Percentiles rank a stretch among this genome's conserved stretches.
Evolutionary conservation across 306 rosid genomes (phyloP).

Genomic region (Vigna nakashimae): DNA sequence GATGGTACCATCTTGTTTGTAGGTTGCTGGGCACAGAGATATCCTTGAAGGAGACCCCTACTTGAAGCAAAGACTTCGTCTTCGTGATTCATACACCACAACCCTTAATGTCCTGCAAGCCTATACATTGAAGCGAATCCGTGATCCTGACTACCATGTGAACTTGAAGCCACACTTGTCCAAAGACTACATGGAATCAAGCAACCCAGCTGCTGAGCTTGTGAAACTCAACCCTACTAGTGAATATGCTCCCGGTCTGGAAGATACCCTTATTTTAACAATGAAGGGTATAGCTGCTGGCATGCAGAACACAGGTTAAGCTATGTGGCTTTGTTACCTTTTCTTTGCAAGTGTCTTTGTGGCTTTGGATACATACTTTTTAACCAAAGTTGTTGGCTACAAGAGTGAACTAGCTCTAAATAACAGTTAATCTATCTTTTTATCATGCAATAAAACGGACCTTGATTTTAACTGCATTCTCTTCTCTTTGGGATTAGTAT

Average conservation of each 20-base stretch:
- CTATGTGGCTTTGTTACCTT: conserved; percentile 27
- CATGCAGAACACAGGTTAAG: conserved; percentile 95
- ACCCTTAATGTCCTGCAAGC: conserved; percentile 94
- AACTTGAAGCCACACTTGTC: conserved; percentile 77
- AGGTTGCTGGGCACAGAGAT: conserved; percentile 90
- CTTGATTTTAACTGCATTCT: neutral
- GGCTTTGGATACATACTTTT: conserved; percentile 39
- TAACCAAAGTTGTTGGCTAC: conserved; percentile 1
- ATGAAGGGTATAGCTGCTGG: conserved; percentile 99
- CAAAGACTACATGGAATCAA: conserved; percentile 78
- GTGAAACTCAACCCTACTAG: conserved; percentile 88
- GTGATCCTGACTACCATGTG: conserved; percentile 79
- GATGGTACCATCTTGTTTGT: conserved; percentile 24
- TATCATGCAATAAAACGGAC: conserved; percentile 28
- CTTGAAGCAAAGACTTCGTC: conserved; percentile 87
- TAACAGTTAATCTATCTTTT: conserved; percentile 15
- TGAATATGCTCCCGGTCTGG: conserved; percentile 95
- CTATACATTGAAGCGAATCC: conserved; percentile 84
- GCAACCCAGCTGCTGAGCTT: conserved; percentile 93
- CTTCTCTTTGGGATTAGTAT: neutral
- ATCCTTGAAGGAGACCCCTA: conserved; percentile 94
- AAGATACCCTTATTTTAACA: conserved; percentile 93
- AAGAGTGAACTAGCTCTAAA: conserved; percentile 36
- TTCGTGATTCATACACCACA: conserved; percentile 86
- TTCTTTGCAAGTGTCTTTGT: neutral